These are phyloP conservation scores for Brassica hybrid DNA, from an alignment of 441 rosid genomes.

Conservation along the genomic window DNA sequence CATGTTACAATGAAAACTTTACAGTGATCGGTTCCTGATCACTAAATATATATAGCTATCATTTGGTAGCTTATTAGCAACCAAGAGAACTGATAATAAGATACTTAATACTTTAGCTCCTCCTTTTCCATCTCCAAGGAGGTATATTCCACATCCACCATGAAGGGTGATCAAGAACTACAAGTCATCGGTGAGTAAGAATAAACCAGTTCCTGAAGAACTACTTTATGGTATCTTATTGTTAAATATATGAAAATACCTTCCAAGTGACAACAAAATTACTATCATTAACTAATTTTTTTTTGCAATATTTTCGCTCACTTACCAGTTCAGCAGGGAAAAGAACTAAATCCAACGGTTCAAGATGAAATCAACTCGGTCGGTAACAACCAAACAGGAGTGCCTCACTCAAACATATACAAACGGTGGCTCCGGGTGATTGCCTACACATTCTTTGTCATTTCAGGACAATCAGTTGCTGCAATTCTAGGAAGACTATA, in stretches of 20 bases:
- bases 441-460: constrained; percentile 41
- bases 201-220: constrained; percentile 5
- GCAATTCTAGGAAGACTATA: constrained; percentile 47
- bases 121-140: background rate
- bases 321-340: constrained; percentile 36
- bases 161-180: constrained; percentile 7
- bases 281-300: background rate
- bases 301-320: background rate
- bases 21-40: constrained; percentile 16
- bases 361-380: constrained; percentile 15
- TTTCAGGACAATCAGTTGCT: constrained; percentile 45
- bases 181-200: constrained; percentile 7
- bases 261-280: background rate
- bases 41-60: background rate
- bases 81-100: constrained; percentile 5
- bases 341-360: constrained; percentile 27
- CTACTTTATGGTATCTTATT: background rate
- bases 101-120: constrained; percentile 6
- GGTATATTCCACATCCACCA: too few relatives aligned
- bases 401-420: constrained; percentile 14
- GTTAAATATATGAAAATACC: background rate
- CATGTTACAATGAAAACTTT: background rate
- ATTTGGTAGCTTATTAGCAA: background rate
- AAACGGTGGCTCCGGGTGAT: too few relatives aligned
- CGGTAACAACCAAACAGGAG: constrained; percentile 26